Conservation (phyloP, 306 rosid species). For the Vigna nakashimae region DNA sequence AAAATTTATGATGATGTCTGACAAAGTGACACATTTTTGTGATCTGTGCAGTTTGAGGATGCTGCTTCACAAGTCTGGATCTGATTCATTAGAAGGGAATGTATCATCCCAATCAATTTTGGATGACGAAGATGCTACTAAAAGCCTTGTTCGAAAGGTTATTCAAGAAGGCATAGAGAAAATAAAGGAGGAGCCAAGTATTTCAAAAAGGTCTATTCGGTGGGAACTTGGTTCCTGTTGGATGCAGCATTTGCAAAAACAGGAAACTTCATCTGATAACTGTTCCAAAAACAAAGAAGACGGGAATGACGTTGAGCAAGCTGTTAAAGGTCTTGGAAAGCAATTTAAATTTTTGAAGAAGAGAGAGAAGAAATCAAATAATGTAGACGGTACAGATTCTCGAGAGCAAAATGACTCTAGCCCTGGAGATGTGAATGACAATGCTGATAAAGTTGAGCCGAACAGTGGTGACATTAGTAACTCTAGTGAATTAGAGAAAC, state of each 20-base stretch:
- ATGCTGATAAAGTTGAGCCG: conserved; percentile 49
- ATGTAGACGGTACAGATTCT: conserved; percentile 38
- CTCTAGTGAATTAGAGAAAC: conserved; percentile 59
- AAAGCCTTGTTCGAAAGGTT: conserved; percentile 57
- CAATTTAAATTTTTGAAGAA: conserved; percentile 83
- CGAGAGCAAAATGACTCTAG: conserved; percentile 54
- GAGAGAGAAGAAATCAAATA: conserved; percentile 69
- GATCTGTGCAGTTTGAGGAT: conserved; percentile 74
- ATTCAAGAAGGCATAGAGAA: conserved; percentile 66
- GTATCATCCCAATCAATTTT: conserved; percentile 49
- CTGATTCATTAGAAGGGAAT: conserved; percentile 55
- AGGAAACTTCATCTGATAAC: conserved; percentile 57
- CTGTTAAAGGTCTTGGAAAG: conserved; percentile 88
- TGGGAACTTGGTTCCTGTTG: conserved; percentile 99
- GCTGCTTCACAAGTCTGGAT: conserved; percentile 67
- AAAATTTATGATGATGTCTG: conserved; percentile 12
- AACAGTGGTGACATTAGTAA: conserved; percentile 51
- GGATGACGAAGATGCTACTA: conserved; percentile 58
- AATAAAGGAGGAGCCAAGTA: conserved; percentile 55
- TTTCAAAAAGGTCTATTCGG: conserved; percentile 66
- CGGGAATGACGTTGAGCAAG: conserved; percentile 60
- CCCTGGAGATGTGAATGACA: conserved; percentile 30
- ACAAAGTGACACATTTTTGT: conserved; percentile 29
- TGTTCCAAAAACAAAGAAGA: conserved; percentile 46
- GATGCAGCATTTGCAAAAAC: conserved; percentile 90